Evolutionary conservation across 2,329 filamentous ascomycete genomes (phyloP).

Genomic region (Diaporthe citrichinensis): DNA sequence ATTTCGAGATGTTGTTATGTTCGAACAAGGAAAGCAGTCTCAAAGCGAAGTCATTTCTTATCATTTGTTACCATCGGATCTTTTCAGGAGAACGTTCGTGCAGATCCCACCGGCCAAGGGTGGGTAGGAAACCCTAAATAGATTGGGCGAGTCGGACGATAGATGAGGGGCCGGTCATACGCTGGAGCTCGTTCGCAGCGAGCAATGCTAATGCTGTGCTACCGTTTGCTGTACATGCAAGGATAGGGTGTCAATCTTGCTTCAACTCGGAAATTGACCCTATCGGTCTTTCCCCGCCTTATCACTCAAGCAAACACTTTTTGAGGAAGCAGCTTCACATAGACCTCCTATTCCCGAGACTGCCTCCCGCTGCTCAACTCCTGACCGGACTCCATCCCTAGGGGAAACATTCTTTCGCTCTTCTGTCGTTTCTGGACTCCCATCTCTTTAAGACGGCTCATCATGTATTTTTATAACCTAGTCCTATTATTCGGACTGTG

Average conservation of each 20-base stretch:
- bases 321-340: not conserved
- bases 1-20: not conserved
- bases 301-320: not conserved
- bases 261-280: not conserved
- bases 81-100: not conserved
- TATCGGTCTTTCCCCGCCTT: conserved; percentile 5
- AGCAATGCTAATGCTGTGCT: not conserved
- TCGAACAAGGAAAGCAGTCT: not conserved
- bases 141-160: not conserved
- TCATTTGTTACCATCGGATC: no score
- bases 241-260: not conserved
- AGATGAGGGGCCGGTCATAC: not conserved
- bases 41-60: not conserved
- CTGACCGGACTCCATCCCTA: no score
- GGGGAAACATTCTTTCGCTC: not conserved
- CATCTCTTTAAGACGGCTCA: not conserved
- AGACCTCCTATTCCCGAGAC: not conserved
- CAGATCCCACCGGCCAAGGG: not conserved
- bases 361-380: not conserved
- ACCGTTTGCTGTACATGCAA: not conserved
- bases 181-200: not conserved
- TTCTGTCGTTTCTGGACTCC: not conserved
- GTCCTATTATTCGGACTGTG: conserved; percentile 7
- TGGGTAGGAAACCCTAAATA: conserved; percentile 16
- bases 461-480: not conserved